Conservation (phyloP, 2,329 filamentous ascomycete genomes). For the Tolypocladium ovalisporum region DNA sequence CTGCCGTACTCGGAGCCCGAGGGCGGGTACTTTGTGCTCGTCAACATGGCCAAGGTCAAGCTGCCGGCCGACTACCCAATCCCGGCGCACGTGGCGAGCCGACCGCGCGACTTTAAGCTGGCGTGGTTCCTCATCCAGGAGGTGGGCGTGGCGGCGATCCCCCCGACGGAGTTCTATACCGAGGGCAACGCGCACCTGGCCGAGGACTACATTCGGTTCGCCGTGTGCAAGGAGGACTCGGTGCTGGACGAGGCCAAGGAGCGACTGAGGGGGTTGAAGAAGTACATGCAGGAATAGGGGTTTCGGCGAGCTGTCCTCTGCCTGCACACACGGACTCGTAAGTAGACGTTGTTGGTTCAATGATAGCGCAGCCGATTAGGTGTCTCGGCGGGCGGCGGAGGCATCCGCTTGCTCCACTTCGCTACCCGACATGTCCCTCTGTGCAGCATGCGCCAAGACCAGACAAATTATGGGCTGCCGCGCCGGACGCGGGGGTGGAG, state of each 20-base stretch:
- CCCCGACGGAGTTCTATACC: slow-evolving; percentile 95
- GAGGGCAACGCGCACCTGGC: slow-evolving; percentile 72
- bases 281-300: slow-evolving; percentile 43
- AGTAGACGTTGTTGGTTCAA: background rate
- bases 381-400: background rate
- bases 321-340: background rate
- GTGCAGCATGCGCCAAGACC: background rate
- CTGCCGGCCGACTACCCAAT: slow-evolving; percentile 79
- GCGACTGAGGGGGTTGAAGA: slow-evolving; percentile 59
- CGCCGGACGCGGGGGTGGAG: background rate
- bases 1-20: slow-evolving; percentile 85
- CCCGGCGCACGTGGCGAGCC: slow-evolving; percentile 73
- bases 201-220: slow-evolving; percentile 89
- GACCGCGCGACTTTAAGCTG: slow-evolving; percentile 88
- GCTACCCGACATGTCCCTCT: background rate
- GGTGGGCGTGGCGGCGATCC: slow-evolving; percentile 89
- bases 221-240: slow-evolving; percentile 89
- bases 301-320: too few relatives aligned
- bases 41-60: slow-evolving; percentile 82
- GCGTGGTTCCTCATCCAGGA: slow-evolving; percentile 97
- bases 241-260: slow-evolving; percentile 73
- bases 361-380: background rate
- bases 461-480: too few relatives aligned
- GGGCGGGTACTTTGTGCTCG: slow-evolving; percentile 94
- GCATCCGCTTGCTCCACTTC: background rate